A percentile compares a stretch with the other conserved stretches of the same genome.
Conservation (phyloP, 164 flowering plant species). For the Stephania yunnanensis region DNA sequence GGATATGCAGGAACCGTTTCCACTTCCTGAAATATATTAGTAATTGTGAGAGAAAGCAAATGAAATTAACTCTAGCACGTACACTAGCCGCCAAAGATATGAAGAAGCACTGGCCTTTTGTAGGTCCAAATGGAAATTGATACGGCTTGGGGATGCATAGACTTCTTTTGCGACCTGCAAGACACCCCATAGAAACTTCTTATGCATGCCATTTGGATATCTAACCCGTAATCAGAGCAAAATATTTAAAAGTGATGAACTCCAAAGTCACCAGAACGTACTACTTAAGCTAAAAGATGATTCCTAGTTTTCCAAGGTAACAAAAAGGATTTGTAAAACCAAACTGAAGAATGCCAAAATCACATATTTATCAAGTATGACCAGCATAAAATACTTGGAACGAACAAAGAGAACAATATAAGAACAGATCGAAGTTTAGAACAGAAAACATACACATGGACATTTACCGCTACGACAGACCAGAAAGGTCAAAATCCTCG, state of each 20-base stretch:
- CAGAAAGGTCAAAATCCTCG: neutral
- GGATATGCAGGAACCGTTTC: constrained; percentile 96
- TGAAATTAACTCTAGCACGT: neutral
- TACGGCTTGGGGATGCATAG: constrained; percentile 97
- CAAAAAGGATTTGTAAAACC: neutral
- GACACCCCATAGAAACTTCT: neutral
- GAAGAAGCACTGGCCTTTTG: constrained; percentile 50
- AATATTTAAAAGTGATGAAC: neutral
- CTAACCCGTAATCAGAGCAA: neutral
- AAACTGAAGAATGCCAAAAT: neutral
- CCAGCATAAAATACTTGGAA: neutral
- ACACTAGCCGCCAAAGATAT: neutral
- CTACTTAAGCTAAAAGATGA: neutral
- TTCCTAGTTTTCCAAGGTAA: neutral
- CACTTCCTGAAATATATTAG: constrained; percentile 52
- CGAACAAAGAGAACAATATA: neutral
- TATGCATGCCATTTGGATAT: neutral
- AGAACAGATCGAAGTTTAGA: neutral
- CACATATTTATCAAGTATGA: neutral
- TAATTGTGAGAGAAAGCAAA: neutral
- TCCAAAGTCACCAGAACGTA: neutral
- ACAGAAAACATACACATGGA: neutral
- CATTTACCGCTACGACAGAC: neutral
- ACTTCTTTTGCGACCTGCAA: constrained; percentile 90
- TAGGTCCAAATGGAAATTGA: constrained; percentile 90